phyloP scores from a whole-genome alignment of 257 asterid genomes.

The Solanum virginianum region DNA sequence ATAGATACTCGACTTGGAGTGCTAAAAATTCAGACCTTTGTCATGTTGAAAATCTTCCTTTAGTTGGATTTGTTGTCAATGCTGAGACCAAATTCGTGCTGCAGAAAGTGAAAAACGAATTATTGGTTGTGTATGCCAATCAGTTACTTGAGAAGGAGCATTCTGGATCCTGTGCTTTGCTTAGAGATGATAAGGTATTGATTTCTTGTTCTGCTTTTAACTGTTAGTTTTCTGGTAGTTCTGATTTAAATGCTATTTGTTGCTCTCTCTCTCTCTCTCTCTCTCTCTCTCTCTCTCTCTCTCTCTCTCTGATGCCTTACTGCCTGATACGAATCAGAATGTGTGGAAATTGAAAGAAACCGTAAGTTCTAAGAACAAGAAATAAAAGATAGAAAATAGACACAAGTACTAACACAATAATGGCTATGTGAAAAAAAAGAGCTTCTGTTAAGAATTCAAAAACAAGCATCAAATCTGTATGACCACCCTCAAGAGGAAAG shows the following conservation, averaged over 20 bases:
- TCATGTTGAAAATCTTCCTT: neutral
- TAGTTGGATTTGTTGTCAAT: neutral
- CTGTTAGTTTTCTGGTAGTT: neutral
- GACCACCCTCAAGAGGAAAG: neutral
- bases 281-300: neutral
- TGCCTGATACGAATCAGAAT: neutral
- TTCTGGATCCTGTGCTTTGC: constrained; percentile 36
- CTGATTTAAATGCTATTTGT: neutral
- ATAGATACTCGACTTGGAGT: neutral
- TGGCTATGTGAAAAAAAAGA: neutral
- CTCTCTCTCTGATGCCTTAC: neutral
- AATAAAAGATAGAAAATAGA: neutral
- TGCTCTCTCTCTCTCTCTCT: neutral
- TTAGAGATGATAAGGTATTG: constrained; percentile 38
- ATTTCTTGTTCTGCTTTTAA: neutral
- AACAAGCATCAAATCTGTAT: neutral
- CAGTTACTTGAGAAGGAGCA: constrained; percentile 44
- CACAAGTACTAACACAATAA: neutral
- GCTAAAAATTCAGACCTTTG: neutral
- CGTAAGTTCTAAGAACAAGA: neutral
- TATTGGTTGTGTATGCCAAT: constrained; percentile 17
- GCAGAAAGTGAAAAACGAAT: constrained; percentile 26
- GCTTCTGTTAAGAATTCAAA: too few relatives aligned
- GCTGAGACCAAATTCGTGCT: neutral
- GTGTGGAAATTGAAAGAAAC: neutral